These are phyloP conservation scores for Salmacisia buchloeana DNA, from an alignment of 1,284 basidiomycete genomes.

Conservation along the genomic window DNA sequence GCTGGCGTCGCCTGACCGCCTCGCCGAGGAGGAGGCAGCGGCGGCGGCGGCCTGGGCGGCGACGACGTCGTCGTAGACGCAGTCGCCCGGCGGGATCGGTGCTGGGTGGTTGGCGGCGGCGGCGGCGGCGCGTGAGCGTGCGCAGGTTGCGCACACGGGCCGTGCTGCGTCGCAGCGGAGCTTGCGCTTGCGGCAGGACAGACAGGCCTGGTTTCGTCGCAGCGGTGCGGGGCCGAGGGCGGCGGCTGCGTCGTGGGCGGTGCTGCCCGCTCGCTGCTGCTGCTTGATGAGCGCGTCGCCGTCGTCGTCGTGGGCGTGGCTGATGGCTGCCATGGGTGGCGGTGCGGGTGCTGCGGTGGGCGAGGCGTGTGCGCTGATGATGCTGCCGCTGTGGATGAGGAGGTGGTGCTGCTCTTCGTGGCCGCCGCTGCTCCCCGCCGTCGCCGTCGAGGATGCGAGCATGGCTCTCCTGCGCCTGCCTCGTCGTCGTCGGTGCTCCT, in stretches of 20 bases:
- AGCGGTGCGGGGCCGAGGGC: conserved; percentile 13
- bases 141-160: conserved; percentile 18
- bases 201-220: conserved; percentile 17
- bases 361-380: too few species aligned
- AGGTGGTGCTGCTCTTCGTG: too few species aligned
- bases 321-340: not conserved
- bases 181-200: conserved; percentile 19
- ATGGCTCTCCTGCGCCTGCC: too few species aligned
- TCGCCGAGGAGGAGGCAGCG: too few species aligned
- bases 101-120: conserved; percentile 14
- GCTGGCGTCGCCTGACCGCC: too few species aligned
- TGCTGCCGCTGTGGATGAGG: too few species aligned
- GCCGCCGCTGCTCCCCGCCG: too few species aligned
- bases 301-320: not conserved
- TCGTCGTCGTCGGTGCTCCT: too few species aligned
- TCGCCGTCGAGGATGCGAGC: too few species aligned
- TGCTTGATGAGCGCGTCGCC: not conserved
- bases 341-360: too few species aligned
- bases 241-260: not conserved
- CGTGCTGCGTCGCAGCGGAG: conserved; percentile 19
- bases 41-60: too few species aligned
- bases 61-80: conserved; percentile 17
- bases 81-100: conserved; percentile 16
- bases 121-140: conserved; percentile 11
- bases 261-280: not conserved